Percentiles rank a stretch among this genome's conserved stretches.
Conservation (phyloP, 176 grass and related monocot species). For the Aegilops speltoides region DNA sequence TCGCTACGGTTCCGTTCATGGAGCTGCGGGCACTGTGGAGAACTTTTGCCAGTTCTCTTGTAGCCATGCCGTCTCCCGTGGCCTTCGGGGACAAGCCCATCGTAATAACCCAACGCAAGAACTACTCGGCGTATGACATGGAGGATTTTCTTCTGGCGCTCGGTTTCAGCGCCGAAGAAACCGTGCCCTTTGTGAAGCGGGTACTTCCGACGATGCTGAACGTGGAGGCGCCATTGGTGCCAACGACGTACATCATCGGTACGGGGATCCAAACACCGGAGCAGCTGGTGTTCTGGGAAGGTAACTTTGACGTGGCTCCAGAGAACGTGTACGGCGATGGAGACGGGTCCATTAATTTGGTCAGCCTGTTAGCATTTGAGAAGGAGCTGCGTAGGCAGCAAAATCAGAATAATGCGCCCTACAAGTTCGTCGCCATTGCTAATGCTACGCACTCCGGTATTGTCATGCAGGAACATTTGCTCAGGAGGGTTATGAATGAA, state of each 20-base stretch:
- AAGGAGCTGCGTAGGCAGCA: background rate
- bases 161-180: background rate
- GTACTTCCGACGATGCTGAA: no score
- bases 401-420: background rate
- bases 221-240: background rate
- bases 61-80: background rate
- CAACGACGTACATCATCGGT: background rate
- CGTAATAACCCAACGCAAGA: background rate
- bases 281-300: background rate
- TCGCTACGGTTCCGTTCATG: background rate
- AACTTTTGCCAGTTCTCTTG: background rate
- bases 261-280: background rate
- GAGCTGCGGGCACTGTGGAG: background rate
- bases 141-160: background rate
- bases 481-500: background rate
- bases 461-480: background rate
- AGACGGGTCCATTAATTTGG: background rate
- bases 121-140: background rate
- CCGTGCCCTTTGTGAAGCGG: background rate
- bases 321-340: background rate
- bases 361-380: background rate
- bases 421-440: background rate
- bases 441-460: background rate
- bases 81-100: background rate
- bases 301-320: background rate